phyloP scores from a whole-genome alignment of 352 stramenopile genomes.

The Globisporangium recalcitrans region DNA sequence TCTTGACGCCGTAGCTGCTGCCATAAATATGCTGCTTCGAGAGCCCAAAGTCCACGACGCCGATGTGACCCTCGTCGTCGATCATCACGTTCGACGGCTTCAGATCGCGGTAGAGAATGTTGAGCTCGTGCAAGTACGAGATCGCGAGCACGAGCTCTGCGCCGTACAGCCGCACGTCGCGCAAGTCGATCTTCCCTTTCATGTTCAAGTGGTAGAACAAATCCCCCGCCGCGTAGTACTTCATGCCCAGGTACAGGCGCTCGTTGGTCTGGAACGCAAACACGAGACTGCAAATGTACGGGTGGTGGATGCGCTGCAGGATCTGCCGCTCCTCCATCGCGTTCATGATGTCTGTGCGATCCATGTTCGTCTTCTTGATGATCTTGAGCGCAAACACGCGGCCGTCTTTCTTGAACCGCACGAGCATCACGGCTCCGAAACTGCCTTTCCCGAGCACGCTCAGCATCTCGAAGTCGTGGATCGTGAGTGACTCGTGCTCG shows the following conservation, averaged over 20 bases:
- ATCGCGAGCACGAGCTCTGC: slow-evolving; percentile 86
- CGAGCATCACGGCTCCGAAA: slow-evolving; percentile 86
- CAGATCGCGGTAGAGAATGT: slow-evolving; percentile 86
- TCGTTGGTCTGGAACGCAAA: slow-evolving; percentile 89
- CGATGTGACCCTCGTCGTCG: slow-evolving; percentile 83
- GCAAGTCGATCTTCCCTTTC: slow-evolving; percentile 55
- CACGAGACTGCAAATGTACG: slow-evolving; percentile 83
- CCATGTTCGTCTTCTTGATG: slow-evolving; percentile 88
- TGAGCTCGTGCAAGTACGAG: slow-evolving; percentile 86
- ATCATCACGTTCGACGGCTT: slow-evolving; percentile 90
- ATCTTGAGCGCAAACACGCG: slow-evolving; percentile 88
- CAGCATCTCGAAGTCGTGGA: slow-evolving; percentile 90
- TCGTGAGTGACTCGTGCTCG: slow-evolving; percentile 64
- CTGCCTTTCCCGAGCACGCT: slow-evolving; percentile 83
- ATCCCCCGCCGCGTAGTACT: slow-evolving; percentile 85
- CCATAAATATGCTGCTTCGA: slow-evolving; percentile 88
- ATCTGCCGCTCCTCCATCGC: slow-evolving; percentile 89
- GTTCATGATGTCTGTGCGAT: slow-evolving; percentile 77
- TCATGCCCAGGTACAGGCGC: slow-evolving; percentile 86
- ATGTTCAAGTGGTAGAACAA: slow-evolving; percentile 88
- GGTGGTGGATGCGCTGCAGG: slow-evolving; percentile 83
- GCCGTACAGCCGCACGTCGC: slow-evolving; percentile 68
- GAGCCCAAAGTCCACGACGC: slow-evolving; percentile 84
- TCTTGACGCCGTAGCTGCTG: slow-evolving; percentile 83
- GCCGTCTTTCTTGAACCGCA: slow-evolving; percentile 86